Evolutionary conservation across 2,329 filamentous ascomycete genomes (phyloP).

Genomic region (Cryphonectria nitschkei): DNA sequence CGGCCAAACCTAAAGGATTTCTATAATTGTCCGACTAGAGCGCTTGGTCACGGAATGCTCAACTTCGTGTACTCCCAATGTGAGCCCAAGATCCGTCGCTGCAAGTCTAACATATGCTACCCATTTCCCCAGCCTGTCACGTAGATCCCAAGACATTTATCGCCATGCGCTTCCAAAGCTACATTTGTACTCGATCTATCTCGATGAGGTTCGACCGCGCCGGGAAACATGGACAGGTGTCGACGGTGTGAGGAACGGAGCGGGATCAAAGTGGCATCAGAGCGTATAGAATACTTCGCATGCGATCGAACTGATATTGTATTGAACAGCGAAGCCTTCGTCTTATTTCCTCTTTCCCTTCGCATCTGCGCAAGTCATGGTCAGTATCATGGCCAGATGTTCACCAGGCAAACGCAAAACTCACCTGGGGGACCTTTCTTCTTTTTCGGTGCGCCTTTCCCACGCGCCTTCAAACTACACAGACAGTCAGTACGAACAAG

Average conservation of each 20-base stretch:
- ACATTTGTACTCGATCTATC: not conserved
- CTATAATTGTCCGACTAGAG: not conserved
- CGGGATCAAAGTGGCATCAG: not conserved
- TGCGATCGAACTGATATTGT: slow-evolving; percentile 3
- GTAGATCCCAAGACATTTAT: not conserved
- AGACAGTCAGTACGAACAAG: slow-evolving; percentile 26
- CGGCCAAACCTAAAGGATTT: not conserved
- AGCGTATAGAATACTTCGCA: not conserved
- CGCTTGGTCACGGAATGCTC: not conserved
- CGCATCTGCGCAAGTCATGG: slow-evolving; percentile 32
- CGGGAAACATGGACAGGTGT: not conserved
- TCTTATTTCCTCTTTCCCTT: slow-evolving; percentile 47
- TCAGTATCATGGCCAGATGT: slow-evolving; percentile 47
- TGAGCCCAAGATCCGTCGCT: not conserved
- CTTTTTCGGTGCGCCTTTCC: slow-evolving; percentile 89
- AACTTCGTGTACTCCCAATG: not conserved
- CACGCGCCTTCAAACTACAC: slow-evolving; percentile 74
- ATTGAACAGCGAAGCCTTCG: slow-evolving; percentile 23
- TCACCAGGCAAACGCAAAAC: slow-evolving; percentile 30
- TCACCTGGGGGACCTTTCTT: slow-evolving; percentile 63
- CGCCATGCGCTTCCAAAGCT: not conserved
- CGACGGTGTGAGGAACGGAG: not conserved
- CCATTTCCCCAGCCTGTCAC: not conserved
- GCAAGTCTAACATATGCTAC: not conserved
- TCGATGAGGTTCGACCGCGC: not conserved